Conservation (phyloP, 2,329 filamentous ascomycete genomes). For the Cercospora sesami region DNA sequence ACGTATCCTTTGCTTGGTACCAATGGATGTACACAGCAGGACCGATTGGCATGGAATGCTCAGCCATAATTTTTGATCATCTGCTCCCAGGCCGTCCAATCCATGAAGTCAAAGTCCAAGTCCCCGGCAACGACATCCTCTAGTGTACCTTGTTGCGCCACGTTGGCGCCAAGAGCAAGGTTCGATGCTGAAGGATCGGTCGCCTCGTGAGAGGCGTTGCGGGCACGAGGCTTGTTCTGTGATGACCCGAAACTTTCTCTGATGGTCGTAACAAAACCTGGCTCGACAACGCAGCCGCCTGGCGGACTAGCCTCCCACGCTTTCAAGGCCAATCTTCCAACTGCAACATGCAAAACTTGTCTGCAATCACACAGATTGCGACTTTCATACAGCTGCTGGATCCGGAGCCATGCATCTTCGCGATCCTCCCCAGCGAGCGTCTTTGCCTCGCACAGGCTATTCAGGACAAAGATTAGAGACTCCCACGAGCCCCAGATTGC, state of each 20-base stretch:
- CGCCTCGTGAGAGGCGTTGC: background rate
- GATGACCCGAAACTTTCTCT: background rate
- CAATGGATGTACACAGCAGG: background rate
- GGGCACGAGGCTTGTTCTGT: background rate
- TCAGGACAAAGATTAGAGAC: constrained; percentile 38
- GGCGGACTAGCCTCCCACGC: constrained; percentile 42
- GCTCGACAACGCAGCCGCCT: constrained; percentile 14
- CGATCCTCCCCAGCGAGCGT: constrained; percentile 26
- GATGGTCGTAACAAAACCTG: constrained; percentile 15
- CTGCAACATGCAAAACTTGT: constrained; percentile 43
- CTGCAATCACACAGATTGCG: constrained; percentile 20
- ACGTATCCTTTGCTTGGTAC: background rate
- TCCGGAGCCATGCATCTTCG: constrained; percentile 43
- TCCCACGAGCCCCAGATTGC: constrained; percentile 41
- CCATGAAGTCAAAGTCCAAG: background rate
- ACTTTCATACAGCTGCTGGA: constrained; percentile 43
- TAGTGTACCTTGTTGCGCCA: background rate
- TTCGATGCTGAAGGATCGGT: background rate
- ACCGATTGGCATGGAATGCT: background rate
- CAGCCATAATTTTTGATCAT: background rate
- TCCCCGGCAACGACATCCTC: background rate
- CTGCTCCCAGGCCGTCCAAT: background rate
- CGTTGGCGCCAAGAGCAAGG: background rate
- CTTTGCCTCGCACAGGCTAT: constrained; percentile 32
- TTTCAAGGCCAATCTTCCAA: constrained; percentile 45